A percentile compares a stretch with the other conserved stretches of the same genome.
Conservation (phyloP, 805 yeast species). For the Pichia membranifaciens region DNA sequence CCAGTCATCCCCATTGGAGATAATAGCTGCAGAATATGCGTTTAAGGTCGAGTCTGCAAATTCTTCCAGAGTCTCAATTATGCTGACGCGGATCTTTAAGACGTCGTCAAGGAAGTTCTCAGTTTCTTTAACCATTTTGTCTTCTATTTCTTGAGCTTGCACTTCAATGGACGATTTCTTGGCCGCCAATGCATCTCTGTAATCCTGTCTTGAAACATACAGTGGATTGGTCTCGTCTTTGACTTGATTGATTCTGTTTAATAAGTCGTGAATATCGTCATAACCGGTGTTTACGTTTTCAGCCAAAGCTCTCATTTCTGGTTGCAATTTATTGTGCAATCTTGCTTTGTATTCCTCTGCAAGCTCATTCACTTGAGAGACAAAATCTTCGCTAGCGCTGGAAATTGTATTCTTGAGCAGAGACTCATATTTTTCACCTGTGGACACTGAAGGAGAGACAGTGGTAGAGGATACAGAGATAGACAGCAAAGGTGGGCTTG, state of each 20-base stretch:
- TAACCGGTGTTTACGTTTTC: constrained; percentile 23
- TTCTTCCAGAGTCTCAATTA: constrained; percentile 65
- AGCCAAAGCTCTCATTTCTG: constrained; percentile 31
- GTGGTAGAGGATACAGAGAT: not conserved
- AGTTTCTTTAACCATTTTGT: constrained; percentile 27
- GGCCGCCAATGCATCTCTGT: constrained; percentile 38
- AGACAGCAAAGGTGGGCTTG: constrained; percentile 10
- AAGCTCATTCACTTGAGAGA: constrained; percentile 30
- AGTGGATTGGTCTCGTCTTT: constrained; percentile 10
- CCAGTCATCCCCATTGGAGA: constrained; percentile 41
- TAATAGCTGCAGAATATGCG: constrained; percentile 59
- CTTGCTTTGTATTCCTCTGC: constrained; percentile 25
- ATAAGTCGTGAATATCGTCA: constrained; percentile 23
- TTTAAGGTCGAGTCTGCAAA: constrained; percentile 62
- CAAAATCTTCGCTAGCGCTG: constrained; percentile 36
- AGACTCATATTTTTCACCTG: constrained; percentile 23
- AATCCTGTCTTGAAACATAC: constrained; percentile 41
- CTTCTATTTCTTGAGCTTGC: constrained; percentile 30
- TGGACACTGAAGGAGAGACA: not conserved
- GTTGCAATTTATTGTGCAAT: constrained; percentile 30
- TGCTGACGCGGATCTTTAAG: constrained; percentile 32
- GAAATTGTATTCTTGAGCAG: constrained; percentile 34
- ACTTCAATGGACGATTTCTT: constrained; percentile 28
- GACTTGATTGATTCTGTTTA: constrained; percentile 23
- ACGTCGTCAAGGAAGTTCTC: constrained; percentile 30